Percentiles rank a stretch among this genome's conserved stretches.
Conservation (phyloP, 768 basidiomycete species). For the Xerocomellus amylosporus region DNA sequence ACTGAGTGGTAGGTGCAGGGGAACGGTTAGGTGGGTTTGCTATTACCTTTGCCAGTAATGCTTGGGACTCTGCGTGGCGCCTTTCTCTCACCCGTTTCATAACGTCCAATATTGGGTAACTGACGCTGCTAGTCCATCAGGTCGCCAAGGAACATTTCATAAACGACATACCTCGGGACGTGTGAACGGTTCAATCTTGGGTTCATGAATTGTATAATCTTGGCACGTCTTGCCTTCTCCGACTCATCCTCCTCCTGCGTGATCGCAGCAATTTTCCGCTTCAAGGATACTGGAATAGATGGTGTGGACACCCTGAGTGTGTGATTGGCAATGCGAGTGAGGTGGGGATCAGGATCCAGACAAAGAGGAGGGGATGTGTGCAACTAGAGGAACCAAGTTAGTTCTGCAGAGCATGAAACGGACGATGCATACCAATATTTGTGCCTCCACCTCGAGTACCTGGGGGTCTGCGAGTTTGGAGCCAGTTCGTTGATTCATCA, state of each 20-base stretch:
- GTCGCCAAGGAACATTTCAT: not conserved
- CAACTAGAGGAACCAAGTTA: constrained; percentile 43
- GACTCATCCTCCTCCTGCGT: constrained; percentile 76
- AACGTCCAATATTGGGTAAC: constrained; percentile 59
- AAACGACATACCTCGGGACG: constrained; percentile 46
- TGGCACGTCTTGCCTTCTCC: constrained; percentile 66
- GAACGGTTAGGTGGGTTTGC: constrained; percentile 31
- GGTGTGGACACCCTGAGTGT: constrained; percentile 71
- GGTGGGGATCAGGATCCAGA: constrained; percentile 74
- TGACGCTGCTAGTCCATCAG: constrained; percentile 23
- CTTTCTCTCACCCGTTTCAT: constrained; percentile 33
- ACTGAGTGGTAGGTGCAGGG: constrained; percentile 30
- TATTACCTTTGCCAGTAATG: constrained; percentile 24
- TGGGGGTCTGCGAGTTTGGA: constrained; percentile 68
- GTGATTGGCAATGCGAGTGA: constrained; percentile 73
- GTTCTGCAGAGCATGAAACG: not conserved
- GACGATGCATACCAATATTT: constrained; percentile 54
- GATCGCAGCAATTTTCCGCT: constrained; percentile 67
- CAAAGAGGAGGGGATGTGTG: constrained; percentile 75
- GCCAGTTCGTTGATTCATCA: constrained; percentile 57
- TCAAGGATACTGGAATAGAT: constrained; percentile 67
- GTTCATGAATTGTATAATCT: constrained; percentile 79
- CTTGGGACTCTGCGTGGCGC: constrained; percentile 26
- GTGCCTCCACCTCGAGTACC: constrained; percentile 70
- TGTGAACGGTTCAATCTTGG: constrained; percentile 48